Base-by-base conservation (phyloP, 2,329 filamentous ascomycete species). In the Alternaria sp. region DNA sequence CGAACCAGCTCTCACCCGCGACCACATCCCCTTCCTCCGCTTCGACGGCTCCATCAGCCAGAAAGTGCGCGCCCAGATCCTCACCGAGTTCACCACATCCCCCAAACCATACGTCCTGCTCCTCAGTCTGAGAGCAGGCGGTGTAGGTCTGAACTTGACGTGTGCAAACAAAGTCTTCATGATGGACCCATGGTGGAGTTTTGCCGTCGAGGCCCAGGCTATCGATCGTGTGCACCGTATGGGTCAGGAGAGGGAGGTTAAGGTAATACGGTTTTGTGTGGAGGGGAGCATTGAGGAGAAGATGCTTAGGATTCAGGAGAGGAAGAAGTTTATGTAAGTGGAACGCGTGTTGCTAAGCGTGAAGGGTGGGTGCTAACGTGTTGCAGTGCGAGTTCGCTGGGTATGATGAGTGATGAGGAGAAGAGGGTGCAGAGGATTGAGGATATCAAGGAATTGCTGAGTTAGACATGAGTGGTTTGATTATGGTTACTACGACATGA, bases 151-250 rank as follows among this genome's bases (percentile, higher is more conserved):
- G 46, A 99, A 99, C 76, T 81, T 99, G 65, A 98, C 95, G 0
- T 90, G 90, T 69, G 96, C 96, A 6, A 93, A 90, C 67, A 86
- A 92, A 57, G 96, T 99, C 6, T 99, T 91, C 82, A 96, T 99
- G 92, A 98, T 99, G 96, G 96, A 99, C 80, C 96, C 96, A 0
- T 99, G 96, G 96, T 99, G 96, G 96, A 96, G 92, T 76, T 99
- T 95, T 80, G 94, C 96, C 0, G 90, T 98, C 12, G 96, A 99
- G 81, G 93, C 94, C 6, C 96, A 99, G 81, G 96, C 96, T 9
- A 98, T 99, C 74, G 96, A 99, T 82, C 92, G 96, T 1, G 93
- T 99, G 32, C 96, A 99, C 83, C 89, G 96, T 9, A 97, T 99
- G 92, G 96, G 96, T 0, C 96, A 99, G 79, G 89, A 91, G 54